phyloP scores from a whole-genome alignment of 1,284 basidiomycete genomes.

The Violaceomyces palustris region DNA sequence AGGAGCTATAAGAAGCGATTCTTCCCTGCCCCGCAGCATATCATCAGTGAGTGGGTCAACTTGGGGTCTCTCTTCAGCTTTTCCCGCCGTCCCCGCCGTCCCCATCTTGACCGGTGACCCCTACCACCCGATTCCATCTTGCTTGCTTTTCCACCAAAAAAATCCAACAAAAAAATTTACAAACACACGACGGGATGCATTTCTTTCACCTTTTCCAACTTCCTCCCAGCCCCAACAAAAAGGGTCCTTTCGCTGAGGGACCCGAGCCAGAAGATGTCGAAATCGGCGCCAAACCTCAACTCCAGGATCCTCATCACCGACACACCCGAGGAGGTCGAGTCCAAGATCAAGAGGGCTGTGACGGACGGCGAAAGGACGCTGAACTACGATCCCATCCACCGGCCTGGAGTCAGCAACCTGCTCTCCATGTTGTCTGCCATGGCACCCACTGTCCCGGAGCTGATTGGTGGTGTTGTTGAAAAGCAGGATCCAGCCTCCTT shows the following conservation, averaged over 20 bases:
- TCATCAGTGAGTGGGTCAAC: conserved; percentile 66
- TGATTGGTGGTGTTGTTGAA: background rate
- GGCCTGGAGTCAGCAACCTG: conserved; percentile 80
- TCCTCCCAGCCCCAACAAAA: conserved; percentile 67
- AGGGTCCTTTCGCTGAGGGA: conserved; percentile 71
- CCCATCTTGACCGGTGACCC: background rate
- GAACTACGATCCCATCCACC: conserved; percentile 68
- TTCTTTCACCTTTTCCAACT: conserved; percentile 2
- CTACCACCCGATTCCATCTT: background rate
- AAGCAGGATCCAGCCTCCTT: conserved; percentile 43
- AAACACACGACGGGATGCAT: no score
- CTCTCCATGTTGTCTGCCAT: conserved; percentile 63
- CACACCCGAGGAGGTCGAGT: conserved; percentile 60
- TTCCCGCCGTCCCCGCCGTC: background rate
- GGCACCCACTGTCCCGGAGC: conserved; percentile 64
- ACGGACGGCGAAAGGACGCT: conserved; percentile 70
- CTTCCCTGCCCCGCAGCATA: conserved; percentile 69
- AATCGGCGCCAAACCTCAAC: conserved; percentile 72
- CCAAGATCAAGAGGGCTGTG: conserved; percentile 74
- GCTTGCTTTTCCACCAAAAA: no score
- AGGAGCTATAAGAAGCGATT: conserved; percentile 57
- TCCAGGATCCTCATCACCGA: conserved; percentile 86
- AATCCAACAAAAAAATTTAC: no score
- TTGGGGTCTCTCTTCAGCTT: background rate
- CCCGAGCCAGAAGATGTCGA: conserved; percentile 87